These are phyloP conservation scores for Somion occarium DNA, from an alignment of 1,284 basidiomycete species.

Conservation along the genomic window DNA sequence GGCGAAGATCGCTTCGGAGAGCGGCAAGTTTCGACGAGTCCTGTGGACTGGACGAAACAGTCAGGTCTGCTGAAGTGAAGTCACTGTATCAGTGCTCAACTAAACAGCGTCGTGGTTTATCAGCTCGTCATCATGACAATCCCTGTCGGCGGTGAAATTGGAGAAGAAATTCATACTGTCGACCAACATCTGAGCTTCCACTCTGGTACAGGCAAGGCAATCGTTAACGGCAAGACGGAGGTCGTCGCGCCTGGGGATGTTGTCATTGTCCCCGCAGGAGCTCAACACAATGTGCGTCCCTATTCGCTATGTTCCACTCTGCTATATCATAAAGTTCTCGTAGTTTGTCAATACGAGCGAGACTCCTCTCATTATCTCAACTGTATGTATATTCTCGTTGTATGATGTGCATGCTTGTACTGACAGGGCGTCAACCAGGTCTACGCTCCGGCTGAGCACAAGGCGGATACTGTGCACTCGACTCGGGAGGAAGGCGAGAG, in stretches of 20 bases:
- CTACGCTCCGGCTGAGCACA: slow-evolving; percentile 29
- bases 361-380: slow-evolving; percentile 26
- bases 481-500: slow-evolving; percentile 24
- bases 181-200: slow-evolving; percentile 29
- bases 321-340: background rate
- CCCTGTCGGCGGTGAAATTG: slow-evolving; percentile 26
- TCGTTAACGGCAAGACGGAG: slow-evolving; percentile 24
- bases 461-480: slow-evolving; percentile 27
- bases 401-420: background rate
- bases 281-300: slow-evolving; percentile 26
- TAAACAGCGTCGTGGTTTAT: background rate
- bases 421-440: slow-evolving; percentile 20
- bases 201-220: slow-evolving; percentile 24
- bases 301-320: too few relatives aligned
- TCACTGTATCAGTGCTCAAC: too few relatives aligned
- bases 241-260: slow-evolving; percentile 23
- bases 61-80: slow-evolving; percentile 20
- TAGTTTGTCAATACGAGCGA: slow-evolving; percentile 27
- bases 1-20: slow-evolving; percentile 20
- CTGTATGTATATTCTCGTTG: slow-evolving; percentile 15
- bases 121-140: slow-evolving; percentile 30
- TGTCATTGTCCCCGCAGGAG: slow-evolving; percentile 28
- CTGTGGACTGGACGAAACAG: slow-evolving; percentile 28
- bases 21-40: slow-evolving; percentile 27
- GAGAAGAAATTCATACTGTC: slow-evolving; percentile 27